Conservation (phyloP, 805 yeast genomes). For the Hanseniaspora singularis region DNA sequence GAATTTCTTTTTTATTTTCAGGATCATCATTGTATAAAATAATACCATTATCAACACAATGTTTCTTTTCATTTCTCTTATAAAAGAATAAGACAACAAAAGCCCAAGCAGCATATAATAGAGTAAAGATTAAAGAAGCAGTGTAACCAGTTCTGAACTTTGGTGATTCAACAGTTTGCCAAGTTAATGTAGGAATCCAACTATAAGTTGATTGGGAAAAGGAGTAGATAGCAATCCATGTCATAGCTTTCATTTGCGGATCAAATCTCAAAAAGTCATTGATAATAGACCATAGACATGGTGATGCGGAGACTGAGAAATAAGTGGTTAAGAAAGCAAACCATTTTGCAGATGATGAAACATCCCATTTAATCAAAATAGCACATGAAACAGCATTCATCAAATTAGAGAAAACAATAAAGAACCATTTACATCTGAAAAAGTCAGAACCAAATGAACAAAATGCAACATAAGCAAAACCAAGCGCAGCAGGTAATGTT, state of each 20-base stretch:
- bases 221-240: slow-evolving; percentile 44
- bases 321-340: slow-evolving; percentile 49
- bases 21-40: slow-evolving; percentile 34
- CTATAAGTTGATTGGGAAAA: slow-evolving; percentile 50
- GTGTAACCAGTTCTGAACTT: slow-evolving; percentile 43
- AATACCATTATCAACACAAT: slow-evolving; percentile 40
- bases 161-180: slow-evolving; percentile 50
- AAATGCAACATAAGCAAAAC: slow-evolving; percentile 38
- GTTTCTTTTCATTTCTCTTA: slow-evolving; percentile 39
- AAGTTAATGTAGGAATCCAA: slow-evolving; percentile 43
- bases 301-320: slow-evolving; percentile 53
- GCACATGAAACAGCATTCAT: slow-evolving; percentile 45
- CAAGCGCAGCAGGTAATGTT: slow-evolving; percentile 48
- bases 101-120: slow-evolving; percentile 38
- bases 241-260: slow-evolving; percentile 43
- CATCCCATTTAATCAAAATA: slow-evolving; percentile 48
- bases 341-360: slow-evolving; percentile 49
- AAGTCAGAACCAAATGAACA: slow-evolving; percentile 41
- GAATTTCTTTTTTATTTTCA: slow-evolving; percentile 23
- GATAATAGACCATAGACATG: slow-evolving; percentile 47
- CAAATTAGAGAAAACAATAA: slow-evolving; percentile 40
- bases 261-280: slow-evolving; percentile 48
- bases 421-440: slow-evolving; percentile 41
- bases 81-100: slow-evolving; percentile 42
- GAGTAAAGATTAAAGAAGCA: slow-evolving; percentile 38